These are phyloP conservation scores for Aspergillus sp. DNA, from an alignment of 2,329 filamentous ascomycete species.

Conservation along the genomic window DNA sequence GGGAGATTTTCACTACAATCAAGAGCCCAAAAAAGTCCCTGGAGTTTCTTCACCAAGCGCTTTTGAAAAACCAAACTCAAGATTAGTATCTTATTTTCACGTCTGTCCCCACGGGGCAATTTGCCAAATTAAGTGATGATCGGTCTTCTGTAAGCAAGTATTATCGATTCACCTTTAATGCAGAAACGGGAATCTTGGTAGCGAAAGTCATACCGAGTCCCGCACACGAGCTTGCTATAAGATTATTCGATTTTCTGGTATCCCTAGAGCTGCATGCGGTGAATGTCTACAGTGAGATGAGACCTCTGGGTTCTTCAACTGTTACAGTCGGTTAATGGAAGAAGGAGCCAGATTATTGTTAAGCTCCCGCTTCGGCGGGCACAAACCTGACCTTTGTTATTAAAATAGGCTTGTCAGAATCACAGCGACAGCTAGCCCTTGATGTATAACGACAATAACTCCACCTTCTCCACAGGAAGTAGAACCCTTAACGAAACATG, in stretches of 20 bases:
- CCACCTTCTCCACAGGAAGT: conserved; percentile 7
- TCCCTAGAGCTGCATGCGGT: conserved; percentile 13
- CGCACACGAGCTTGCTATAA: conserved; percentile 16
- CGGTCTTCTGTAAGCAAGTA: conserved; percentile 19
- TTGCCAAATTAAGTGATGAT: conserved; percentile 19
- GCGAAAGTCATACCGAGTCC: conserved; percentile 17
- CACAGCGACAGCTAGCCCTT: conserved; percentile 18
- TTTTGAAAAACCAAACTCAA: conserved; percentile 17
- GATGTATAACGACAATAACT: conserved; percentile 11
- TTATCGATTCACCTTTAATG: conserved; percentile 16
- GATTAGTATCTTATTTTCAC: conserved; percentile 21
- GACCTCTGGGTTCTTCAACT: conserved; percentile 17
- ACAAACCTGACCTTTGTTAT: conserved; percentile 19
- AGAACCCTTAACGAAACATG: not conserved
- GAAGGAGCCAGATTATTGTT: conserved; percentile 22
- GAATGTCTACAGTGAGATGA: conserved; percentile 14
- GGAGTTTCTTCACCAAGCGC: conserved; percentile 13
- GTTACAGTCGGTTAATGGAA: conserved; percentile 20
- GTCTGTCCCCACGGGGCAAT: conserved; percentile 14
- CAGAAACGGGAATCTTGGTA: conserved; percentile 18
- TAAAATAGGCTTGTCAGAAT: conserved; percentile 20
- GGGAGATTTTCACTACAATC: conserved; percentile 16
- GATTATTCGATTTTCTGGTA: conserved; percentile 15
- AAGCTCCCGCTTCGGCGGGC: conserved; percentile 15
- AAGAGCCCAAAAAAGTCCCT: conserved; percentile 15